Evolutionary conservation across 2,329 filamentous ascomycete species (phyloP).

Genomic region (Neonectria faginata): DNA sequence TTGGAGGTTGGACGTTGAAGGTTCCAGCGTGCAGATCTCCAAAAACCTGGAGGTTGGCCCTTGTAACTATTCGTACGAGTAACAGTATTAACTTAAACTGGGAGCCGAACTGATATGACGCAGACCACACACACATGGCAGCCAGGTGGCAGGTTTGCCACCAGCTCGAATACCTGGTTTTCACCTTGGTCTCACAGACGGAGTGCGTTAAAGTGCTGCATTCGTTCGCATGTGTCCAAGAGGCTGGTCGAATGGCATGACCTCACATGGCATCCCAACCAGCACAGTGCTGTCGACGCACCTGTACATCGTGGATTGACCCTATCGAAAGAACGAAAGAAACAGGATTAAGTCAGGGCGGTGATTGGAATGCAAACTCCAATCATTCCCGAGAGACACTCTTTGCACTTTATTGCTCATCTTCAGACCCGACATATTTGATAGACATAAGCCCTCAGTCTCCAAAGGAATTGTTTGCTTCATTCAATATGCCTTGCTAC

Average conservation of each 20-base stretch:
- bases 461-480: not conserved
- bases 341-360: not conserved
- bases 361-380: no score
- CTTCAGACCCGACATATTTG: no score
- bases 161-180: not conserved
- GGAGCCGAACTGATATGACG: not conserved
- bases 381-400: no score
- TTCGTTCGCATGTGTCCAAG: not conserved
- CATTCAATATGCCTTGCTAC: conserved; percentile 11
- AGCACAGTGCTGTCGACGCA: conserved; percentile 11
- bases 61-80: not conserved
- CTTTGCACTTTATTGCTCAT: no score
- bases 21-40: not conserved
- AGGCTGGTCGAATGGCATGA: not conserved
- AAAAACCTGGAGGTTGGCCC: not conserved
- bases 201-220: not conserved
- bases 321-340: not conserved
- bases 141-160: not conserved
- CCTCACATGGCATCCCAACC: conserved; percentile 1
- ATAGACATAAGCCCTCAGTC: not conserved
- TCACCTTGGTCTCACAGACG: not conserved
- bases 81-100: not conserved
- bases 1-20: not conserved
- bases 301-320: not conserved
- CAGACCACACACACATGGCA: not conserved